Base-by-base conservation (phyloP, 805 yeast species). In the Teunomyces kruisii region DNA sequence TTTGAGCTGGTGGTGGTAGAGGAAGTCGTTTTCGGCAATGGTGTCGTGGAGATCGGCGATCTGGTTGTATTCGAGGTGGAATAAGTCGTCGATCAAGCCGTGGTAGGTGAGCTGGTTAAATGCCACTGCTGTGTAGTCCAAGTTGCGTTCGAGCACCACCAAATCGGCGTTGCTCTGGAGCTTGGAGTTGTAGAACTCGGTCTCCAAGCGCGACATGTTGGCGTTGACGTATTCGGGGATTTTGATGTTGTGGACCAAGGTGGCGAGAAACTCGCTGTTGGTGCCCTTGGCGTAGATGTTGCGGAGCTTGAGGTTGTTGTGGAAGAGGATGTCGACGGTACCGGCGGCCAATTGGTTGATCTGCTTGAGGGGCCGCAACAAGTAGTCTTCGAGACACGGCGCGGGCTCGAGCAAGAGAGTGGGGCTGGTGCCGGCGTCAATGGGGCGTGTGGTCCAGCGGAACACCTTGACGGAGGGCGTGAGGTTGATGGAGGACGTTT, bases 41-140 rank as follows among this genome's bases (percentile, higher is more conserved):
- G 80, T 58, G 52, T 88, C 96, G 58, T 86, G 90, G 14, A 88
- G 27, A 1, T 9, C 32, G 9, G 10, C 13, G 2, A 40, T 26
- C 32, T 45, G 48, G 42, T 40, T 7, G 22, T 73, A 58, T 10
- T 74, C 69, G 5, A 84, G 66, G 4, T 78, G 80, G 52, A 81
- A 74, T 9, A 81, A 60, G 54, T 91, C 97, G 59, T 87, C 91
- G 15, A 90, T 69, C 12, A 94, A 69, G 0, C 98, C 99, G 13
- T 79, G 72, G 60, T 91, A 92, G 2, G 89, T 86, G 54, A 91
- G 65, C 55, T 91, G 97, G 19, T 83, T 80, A 44, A 89, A 65
- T 9, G 88, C 56, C 1, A 89, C 84, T 1, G 96, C 80, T 4
- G 86, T 62, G 35, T 79, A 75, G 64, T 92, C 99, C 24, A 84